These are phyloP conservation scores for Climacium dendroides DNA, from an alignment of 225 moss, liverwort and hornwort genomes.

Conservation along the genomic window DNA sequence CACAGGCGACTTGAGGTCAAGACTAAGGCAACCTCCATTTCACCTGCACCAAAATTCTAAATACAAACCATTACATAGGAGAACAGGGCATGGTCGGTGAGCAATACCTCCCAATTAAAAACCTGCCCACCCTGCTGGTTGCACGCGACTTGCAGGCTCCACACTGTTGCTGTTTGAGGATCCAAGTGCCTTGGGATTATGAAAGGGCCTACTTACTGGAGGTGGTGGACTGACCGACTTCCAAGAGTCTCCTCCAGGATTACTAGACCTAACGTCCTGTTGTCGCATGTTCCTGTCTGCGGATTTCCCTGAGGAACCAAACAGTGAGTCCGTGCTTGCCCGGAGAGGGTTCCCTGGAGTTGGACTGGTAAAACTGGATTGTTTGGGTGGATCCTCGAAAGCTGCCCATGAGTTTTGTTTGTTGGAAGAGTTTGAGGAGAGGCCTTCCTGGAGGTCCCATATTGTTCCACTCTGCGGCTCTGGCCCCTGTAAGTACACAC, in stretches of 20 bases:
- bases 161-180: slow-evolving; percentile 14
- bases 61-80: background rate
- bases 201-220: background rate
- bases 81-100: background rate
- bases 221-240: slow-evolving; percentile 17
- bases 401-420: slow-evolving; percentile 65
- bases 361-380: background rate
- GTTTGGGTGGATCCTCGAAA: slow-evolving; percentile 39
- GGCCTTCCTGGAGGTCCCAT: slow-evolving; percentile 95
- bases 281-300: slow-evolving; percentile 25
- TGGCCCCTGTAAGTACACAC: slow-evolving; percentile 18
- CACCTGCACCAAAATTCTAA: background rate
- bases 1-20: background rate
- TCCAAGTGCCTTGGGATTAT: slow-evolving; percentile 6
- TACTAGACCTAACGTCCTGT: slow-evolving; percentile 39
- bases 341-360: slow-evolving; percentile 4
- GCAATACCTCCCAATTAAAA: slow-evolving; percentile 26
- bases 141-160: slow-evolving; percentile 32
- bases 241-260: slow-evolving; percentile 56
- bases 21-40: background rate
- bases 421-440: slow-evolving; percentile 38
- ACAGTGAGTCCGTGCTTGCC: slow-evolving; percentile 10
- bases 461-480: slow-evolving; percentile 74
- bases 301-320: background rate
- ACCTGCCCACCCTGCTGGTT: slow-evolving; percentile 97